These are phyloP conservation scores for Triticum dicoccoides DNA, from an alignment of 176 grass and related monocot species.

Conservation along the genomic window DNA sequence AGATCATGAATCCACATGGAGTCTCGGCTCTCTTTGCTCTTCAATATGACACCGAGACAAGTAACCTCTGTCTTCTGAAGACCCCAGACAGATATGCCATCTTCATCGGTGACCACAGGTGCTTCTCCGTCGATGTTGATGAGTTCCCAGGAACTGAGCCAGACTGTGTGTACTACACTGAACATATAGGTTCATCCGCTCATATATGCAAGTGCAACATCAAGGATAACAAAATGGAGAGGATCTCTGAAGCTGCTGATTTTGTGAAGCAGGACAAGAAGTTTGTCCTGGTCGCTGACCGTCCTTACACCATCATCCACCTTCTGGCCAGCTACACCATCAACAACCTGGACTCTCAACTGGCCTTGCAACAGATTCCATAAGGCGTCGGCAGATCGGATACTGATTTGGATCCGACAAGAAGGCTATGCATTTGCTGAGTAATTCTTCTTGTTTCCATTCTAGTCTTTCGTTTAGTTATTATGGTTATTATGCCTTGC, in stretches of 20 bases:
- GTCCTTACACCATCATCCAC: background rate
- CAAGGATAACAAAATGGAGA: background rate
- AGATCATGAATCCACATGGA: background rate
- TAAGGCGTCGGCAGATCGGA: background rate
- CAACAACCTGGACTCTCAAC: background rate
- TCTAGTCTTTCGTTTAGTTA: background rate
- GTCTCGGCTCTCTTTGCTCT: background rate
- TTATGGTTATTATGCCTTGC: background rate
- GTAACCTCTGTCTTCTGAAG: too few relatives aligned
- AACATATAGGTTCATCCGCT: background rate
- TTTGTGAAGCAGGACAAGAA: background rate
- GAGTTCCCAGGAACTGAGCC: background rate
- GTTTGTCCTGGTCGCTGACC: background rate
- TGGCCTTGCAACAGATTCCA: background rate
- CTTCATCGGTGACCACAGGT: too few relatives aligned
- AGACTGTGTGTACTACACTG: background rate
- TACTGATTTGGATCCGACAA: background rate
- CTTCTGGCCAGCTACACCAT: background rate
- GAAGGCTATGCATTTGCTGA: background rate
- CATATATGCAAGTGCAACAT: background rate
- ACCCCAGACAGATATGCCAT: too few relatives aligned
- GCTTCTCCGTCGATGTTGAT: too few relatives aligned
- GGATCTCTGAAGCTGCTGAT: background rate
- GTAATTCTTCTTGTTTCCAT: background rate
- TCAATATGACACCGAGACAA: too few relatives aligned